A percentile compares a stretch with the other conserved stretches of the same genome.
phyloP scores from a whole-genome alignment of 495 filamentous ascomycete species.

The Daldinia grandis region DNA sequence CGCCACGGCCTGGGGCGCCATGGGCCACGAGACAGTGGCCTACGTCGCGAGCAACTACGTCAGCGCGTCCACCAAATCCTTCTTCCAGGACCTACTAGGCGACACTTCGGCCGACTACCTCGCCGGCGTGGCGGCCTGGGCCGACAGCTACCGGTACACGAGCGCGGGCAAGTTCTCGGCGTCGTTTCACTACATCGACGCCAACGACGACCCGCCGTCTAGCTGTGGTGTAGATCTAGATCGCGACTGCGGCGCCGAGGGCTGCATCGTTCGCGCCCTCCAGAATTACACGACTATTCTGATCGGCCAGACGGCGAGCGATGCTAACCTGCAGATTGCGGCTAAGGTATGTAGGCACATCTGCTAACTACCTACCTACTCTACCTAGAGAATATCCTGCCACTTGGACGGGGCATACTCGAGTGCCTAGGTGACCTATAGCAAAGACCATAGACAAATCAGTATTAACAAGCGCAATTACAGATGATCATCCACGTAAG shows the following conservation, averaged over 20 bases:
- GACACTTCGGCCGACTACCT: constrained; percentile 63
- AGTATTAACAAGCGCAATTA: constrained; percentile 12
- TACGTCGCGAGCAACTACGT: constrained; percentile 65
- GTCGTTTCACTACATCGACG: constrained; percentile 70
- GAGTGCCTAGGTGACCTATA: too few species aligned
- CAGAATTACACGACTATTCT: constrained; percentile 62
- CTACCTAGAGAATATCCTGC: not conserved
- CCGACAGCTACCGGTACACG: constrained; percentile 65
- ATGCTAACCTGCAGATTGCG: constrained; percentile 40
- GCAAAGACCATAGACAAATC: not conserved
- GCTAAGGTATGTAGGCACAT: constrained; percentile 38
- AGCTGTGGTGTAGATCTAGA: constrained; percentile 64
- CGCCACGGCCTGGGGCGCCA: constrained; percentile 45
- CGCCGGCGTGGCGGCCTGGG: constrained; percentile 69
- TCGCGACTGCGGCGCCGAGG: constrained; percentile 65
- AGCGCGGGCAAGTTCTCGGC: constrained; percentile 61
- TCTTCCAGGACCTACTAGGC: constrained; percentile 58
- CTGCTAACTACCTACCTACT: not conserved
- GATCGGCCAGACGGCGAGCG: constrained; percentile 28
- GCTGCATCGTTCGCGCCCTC: constrained; percentile 70
- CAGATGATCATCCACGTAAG: constrained; percentile 65
- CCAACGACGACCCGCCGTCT: constrained; percentile 67
- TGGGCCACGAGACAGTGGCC: constrained; percentile 68
- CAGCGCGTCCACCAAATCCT: constrained; percentile 52
- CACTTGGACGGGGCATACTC: not conserved